These are phyloP conservation scores for Ostreobium quekettii DNA, from an alignment of 139 green algal species.

Conservation along the genomic window DNA sequence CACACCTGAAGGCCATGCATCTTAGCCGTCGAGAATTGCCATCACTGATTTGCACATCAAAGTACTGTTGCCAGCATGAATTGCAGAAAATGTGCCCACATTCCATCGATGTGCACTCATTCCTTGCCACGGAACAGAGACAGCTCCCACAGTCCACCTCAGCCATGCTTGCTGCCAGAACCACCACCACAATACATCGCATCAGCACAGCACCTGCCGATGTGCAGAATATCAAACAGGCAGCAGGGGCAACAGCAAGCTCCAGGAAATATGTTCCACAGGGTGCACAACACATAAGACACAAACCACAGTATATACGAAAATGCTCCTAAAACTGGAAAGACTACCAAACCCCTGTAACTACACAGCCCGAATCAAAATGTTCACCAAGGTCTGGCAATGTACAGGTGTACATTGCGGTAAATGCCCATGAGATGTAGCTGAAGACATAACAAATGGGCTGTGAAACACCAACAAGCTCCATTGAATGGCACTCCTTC, in stretches of 20 bases:
- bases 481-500: no score
- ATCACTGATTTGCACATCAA: constrained; percentile 60
- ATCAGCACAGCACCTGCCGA: background rate
- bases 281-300: background rate
- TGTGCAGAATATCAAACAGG: no score
- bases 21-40: constrained; percentile 43
- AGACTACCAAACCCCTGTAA: no score
- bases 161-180: background rate
- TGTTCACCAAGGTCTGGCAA: no score
- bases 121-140: constrained; percentile 30
- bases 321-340: no score
- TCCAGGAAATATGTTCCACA: constrained; percentile 7
- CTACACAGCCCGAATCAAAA: no score
- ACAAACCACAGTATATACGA: background rate
- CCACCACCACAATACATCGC: background rate
- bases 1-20: constrained; percentile 10
- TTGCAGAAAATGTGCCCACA: constrained; percentile 84
- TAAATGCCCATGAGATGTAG: no score
- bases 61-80: constrained; percentile 73
- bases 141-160: constrained; percentile 28
- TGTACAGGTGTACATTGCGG: no score
- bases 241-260: background rate
- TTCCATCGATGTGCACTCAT: constrained; percentile 52
- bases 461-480: no score
- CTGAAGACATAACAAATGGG: no score